Percentiles rank a stretch among this genome's conserved stretches.
Evolutionary conservation across 2,329 filamentous ascomycete species (phyloP).

Genomic region (Helminthosporium solani): DNA sequence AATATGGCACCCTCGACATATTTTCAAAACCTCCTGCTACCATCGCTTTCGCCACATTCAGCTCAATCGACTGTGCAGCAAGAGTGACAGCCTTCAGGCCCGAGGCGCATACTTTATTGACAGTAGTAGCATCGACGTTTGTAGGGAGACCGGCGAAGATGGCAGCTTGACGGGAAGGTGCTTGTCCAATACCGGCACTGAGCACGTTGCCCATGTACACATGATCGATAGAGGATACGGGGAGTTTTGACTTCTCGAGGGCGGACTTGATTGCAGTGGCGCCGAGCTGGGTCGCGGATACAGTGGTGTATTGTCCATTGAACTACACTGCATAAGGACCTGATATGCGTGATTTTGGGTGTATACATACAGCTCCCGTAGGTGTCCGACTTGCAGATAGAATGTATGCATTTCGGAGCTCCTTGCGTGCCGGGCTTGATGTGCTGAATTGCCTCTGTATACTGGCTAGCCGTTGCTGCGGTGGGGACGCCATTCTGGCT

Average conservation of each 20-base stretch:
- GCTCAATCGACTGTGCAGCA: conserved; percentile 90
- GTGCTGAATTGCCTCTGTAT: conserved; percentile 42
- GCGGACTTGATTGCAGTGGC: conserved; percentile 91
- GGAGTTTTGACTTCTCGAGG: conserved; percentile 80
- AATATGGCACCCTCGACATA: conserved; percentile 93
- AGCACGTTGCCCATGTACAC: conserved; percentile 98
- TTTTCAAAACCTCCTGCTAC: conserved; percentile 97
- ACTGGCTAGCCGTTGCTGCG: conserved; percentile 39
- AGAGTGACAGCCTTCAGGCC: conserved; percentile 89
- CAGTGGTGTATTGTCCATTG: conserved; percentile 83
- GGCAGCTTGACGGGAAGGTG: conserved; percentile 85
- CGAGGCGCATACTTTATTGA: conserved; percentile 98
- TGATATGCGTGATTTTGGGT: background rate
- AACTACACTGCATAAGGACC: conserved; percentile 61
- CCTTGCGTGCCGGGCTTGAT: conserved; percentile 47
- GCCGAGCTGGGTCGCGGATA: conserved; percentile 84
- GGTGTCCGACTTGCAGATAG: conserved; percentile 87
- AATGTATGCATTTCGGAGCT: conserved; percentile 91
- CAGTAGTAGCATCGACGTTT: conserved; percentile 82
- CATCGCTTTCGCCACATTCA: conserved; percentile 84
- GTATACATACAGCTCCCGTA: conserved; percentile 70
- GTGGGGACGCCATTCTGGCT: conserved; percentile 37
- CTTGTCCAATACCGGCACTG: conserved; percentile 79
- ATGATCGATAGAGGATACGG: conserved; percentile 77
- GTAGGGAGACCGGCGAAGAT: conserved; percentile 83